Evolutionary conservation across 1,139 yeast species (phyloP), one percentile per base, ranked within the genome.

Genomic region (Nakaseomyces kungkrabaensis): DNA sequence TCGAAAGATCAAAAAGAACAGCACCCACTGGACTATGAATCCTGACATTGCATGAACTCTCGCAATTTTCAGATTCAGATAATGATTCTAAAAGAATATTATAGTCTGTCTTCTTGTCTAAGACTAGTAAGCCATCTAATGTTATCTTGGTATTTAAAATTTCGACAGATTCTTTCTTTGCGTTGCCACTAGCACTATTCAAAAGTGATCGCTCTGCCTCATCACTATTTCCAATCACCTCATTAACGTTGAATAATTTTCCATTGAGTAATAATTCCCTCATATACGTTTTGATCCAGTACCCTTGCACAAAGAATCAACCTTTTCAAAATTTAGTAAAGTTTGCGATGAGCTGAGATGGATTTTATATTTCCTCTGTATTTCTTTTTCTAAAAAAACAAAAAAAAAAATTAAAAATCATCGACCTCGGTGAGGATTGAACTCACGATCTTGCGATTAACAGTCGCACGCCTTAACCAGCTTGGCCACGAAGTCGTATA

Each of bases 381-480:
- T 17, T 1, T 17, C 22, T 17, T 17, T 17, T 17, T 17, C 8
- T 9, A 10, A 34, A 34, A 34, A 34, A 37, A 10, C 24, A 38
- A 24, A 24, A 32, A 4, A 11, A 37, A 45, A 26, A 32, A 38
- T 11, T 6, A 5, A 36, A 24, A 47, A 41, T 33, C 8, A 34
- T 29, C 45, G 49, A 47, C 49, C 49, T 32, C 49, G 40, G 49
- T 41, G 49, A 47, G 49, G 49, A 43, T 47, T 42, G 49, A 47
- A 47, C 49, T 47, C 49, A 41, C 49, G 49, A 47, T 47, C 49
- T 47, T 47, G 49, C 49, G 49, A 47, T 47, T 47, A 47, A 47
- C 49, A 47, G 49, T 47, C 49, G 49, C 49, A 47, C 49, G 49
- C 49, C 49, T 47, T 47, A 47, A 47, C 49, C 49, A 47, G 45